Percentiles rank a stretch among this genome's conserved stretches.
These are phyloP conservation scores for Collybia sordida DNA, from an alignment of 768 basidiomycete genomes.

Conservation along the genomic window DNA sequence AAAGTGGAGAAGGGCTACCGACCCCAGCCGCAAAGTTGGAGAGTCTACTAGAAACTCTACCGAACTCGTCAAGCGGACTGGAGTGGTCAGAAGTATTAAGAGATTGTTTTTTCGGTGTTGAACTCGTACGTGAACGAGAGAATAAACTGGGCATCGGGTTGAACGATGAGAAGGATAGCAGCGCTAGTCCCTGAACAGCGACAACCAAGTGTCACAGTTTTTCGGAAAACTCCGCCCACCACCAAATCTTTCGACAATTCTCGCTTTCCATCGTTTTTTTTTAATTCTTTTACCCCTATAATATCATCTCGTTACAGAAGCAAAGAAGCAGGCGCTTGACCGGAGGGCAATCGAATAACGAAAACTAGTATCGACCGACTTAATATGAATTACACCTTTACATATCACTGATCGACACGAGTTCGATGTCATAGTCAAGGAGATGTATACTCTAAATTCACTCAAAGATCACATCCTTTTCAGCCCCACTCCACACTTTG, in stretches of 20 bases:
- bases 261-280: neutral
- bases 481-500: neutral
- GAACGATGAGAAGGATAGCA: conserved; percentile 30
- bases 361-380: too few species aligned
- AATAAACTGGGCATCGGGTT: conserved; percentile 71
- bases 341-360: too few species aligned
- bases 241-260: neutral
- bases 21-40: conserved; percentile 27
- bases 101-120: conserved; percentile 44
- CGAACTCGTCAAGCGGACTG: conserved; percentile 60
- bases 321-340: neutral
- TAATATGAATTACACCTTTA: too few species aligned
- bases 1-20: conserved; percentile 22
- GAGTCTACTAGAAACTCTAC: conserved; percentile 50
- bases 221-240: conserved; percentile 24
- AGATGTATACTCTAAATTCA: neutral
- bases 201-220: conserved; percentile 18
- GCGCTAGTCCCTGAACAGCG: conserved; percentile 4
- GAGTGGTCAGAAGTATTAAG: conserved; percentile 22
- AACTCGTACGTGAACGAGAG: conserved; percentile 66
- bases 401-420: too few species aligned
- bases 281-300: neutral
- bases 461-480: neutral
- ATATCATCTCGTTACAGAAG: neutral
- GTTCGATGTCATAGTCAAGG: neutral